Base-by-base conservation (phyloP, 176 grass and related monocot species). In the Raddia guianensis region DNA sequence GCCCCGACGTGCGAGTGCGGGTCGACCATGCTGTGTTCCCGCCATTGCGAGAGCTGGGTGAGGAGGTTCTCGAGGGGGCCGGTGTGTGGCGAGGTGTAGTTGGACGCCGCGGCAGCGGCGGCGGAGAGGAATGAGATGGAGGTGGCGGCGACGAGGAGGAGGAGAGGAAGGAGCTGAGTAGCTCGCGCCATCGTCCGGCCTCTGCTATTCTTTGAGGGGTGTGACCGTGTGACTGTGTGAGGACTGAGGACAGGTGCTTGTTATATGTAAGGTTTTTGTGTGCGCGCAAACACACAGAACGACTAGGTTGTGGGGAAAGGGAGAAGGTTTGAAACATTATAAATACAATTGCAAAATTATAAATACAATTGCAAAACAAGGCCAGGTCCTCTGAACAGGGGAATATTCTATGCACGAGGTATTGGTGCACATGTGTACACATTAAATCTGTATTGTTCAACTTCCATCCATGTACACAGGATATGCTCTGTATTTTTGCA, bases 41-140 rank as follows among this genome's bases (percentile, higher is more conserved):
- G 79, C 91, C 88, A 91, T 86, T 76, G 82, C 21, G 83, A 82
- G 14, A 80, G 54, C 19, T 72, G 19, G 63, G 5, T 59, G 48
- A 94, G 65, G 51, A 86, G 76, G 67, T 10, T 74, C 9, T 84
- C 63, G 51, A 85, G 46, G 72, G 49, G 50, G 71, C 70, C 12
- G 49, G 66, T 12, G 73, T 44, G 72, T 45, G 69, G 21, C 35
- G 62, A 70, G 51, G 75, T 75, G 79, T 78, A 70, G 46, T 78
- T 90, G 71, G 35, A 70, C 53, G 66, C 82, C 3, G 63, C 63
- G 9, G 63, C 63, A 7, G 37, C 2, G 37, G 82, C 48, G 15
- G 70, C 34, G 37, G 82, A 49, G 48, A 84, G 27, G 14, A 75
- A 77, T 66, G 66, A 85, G 63, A 81, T 49, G 44, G 84, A 64